A percentile compares a stretch with the other conserved stretches of the same genome.
Evolutionary conservation across 176 grass and related monocot genomes (phyloP).

Genomic region (Cocos nucifera): DNA sequence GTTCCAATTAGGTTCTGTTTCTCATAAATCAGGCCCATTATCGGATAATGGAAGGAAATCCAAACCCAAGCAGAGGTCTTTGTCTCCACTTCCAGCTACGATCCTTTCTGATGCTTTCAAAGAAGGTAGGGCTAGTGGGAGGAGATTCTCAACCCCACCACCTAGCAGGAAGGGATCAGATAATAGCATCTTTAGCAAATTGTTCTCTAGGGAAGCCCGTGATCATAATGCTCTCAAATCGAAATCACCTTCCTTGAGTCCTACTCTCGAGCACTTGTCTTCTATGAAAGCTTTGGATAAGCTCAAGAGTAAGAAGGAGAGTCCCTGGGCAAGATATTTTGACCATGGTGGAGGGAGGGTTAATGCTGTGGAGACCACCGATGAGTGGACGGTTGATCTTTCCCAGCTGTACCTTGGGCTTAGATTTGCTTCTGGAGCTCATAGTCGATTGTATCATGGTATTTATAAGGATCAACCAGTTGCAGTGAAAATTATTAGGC

Average conservation of each 20-base stretch:
- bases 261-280: slow-evolving; percentile 1
- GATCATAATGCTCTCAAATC: background rate
- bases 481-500: slow-evolving; percentile 87
- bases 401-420: slow-evolving; percentile 67
- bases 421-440: slow-evolving; percentile 67
- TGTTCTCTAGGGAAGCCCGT: slow-evolving; percentile 26
- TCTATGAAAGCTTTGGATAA: slow-evolving; percentile 5
- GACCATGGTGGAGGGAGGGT: slow-evolving; percentile 34
- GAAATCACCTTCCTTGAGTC: background rate
- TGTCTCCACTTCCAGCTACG: slow-evolving; percentile 49
- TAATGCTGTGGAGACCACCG: slow-evolving; percentile 43
- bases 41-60: background rate
- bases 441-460: slow-evolving; percentile 80
- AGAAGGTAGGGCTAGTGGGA: slow-evolving; percentile 64
- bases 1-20: slow-evolving; percentile 20
- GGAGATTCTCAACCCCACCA: slow-evolving; percentile 81
- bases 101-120: slow-evolving; percentile 60
- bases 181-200: slow-evolving; percentile 49
- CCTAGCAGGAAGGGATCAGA: slow-evolving; percentile 48
- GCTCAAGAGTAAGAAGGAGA: slow-evolving; percentile 25
- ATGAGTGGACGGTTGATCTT: slow-evolving; percentile 60
- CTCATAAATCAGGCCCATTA: slow-evolving; percentile 2
- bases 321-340: slow-evolving; percentile 39
- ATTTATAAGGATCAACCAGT: slow-evolving; percentile 68
- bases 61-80: slow-evolving; percentile 40